Base-by-base conservation (phyloP, 1,139 yeast genomes). In the Torulaspora pretoriensis region DNA sequence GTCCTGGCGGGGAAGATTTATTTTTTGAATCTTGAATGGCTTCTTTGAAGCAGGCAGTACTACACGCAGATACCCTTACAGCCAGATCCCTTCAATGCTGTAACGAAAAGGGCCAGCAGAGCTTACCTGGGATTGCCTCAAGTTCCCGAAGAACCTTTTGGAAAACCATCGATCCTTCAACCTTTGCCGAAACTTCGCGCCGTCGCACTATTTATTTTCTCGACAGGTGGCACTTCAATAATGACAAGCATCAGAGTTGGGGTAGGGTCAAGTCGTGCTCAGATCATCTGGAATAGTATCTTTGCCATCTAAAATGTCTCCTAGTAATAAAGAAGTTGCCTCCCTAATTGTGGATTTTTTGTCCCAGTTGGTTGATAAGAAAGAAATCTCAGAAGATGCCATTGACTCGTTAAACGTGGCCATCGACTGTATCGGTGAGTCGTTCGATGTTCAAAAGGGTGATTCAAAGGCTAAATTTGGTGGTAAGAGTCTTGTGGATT, bases 351-450 rank as follows among this genome's bases (percentile, higher is more conserved):
- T 89, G 42, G 78, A 80, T 53, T 90, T 83, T 64, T 75, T 92
- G 56, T 76, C 78, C 57, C 61, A 71, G 19, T 71, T 88, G 7
- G 78, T 85, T 27, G 63, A 74, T 36, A 74, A 77, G 53, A 86
- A 87, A 44, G 75, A 78, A 39, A 77, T 90, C 42, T 70, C 83
- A 32, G 85, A 82, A 53, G 97, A 90, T 56, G 87, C 82, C 61
- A 76, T 76, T 48, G 98, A 92, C 56, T 87, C 97, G n/a, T 75
- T 92, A 61, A 97, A 90, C 54, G 95, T 92, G 42, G 97, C 97
- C 54, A 78, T 89, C 59, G 96, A 87, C 61, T 88, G 97, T 71
- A 78, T 92, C 48, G 79, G 88, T 26, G 97, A 90, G 59, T 90
- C 95, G 5, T 92, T 84, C 65, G 83, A 75, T 46, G 82, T 92